A percentile compares a stretch with the other conserved stretches of the same genome.
phyloP scores from a whole-genome alignment of 257 asterid genomes.

The Agastache rugosa region DNA sequence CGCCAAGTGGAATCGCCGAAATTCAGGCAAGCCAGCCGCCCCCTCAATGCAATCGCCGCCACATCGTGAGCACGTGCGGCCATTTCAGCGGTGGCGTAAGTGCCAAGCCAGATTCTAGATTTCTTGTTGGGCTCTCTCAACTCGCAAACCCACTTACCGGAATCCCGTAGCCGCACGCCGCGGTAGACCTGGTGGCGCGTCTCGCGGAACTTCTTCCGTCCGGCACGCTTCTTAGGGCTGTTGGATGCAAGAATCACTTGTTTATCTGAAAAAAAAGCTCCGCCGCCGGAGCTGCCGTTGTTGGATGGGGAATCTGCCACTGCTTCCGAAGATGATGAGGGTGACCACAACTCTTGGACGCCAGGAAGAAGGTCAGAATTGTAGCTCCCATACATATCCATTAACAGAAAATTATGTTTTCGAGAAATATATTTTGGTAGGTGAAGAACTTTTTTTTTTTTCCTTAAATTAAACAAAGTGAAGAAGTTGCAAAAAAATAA shows the following conservation, averaged over 20 bases:
- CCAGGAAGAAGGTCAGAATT: slow-evolving; percentile 29
- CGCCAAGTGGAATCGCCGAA: slow-evolving; percentile 74
- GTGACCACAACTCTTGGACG: slow-evolving; percentile 12
- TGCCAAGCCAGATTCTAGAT: slow-evolving; percentile 77
- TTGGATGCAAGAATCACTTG: slow-evolving; percentile 55
- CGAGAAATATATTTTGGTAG: background rate
- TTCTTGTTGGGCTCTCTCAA: slow-evolving; percentile 75
- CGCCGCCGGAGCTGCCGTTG: background rate
- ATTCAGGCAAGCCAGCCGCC: slow-evolving; percentile 63
- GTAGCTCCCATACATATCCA: slow-evolving; percentile 9
- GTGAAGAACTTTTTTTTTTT: background rate
- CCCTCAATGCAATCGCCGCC: slow-evolving; percentile 68
- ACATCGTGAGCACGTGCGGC: slow-evolving; percentile 86
- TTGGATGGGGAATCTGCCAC: slow-evolving; percentile 37
- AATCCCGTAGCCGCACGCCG: slow-evolving; percentile 59
- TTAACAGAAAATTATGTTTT: background rate
- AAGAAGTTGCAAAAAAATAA: background rate
- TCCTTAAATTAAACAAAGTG: too few relatives aligned
- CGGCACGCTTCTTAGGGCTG: slow-evolving; percentile 61
- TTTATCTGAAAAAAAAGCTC: background rate
- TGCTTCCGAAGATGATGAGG: background rate
- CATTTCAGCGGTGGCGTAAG: slow-evolving; percentile 69
- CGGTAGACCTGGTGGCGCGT: slow-evolving; percentile 76
- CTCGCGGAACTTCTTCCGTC: slow-evolving; percentile 69
- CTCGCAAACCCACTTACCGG: slow-evolving; percentile 77